Percentiles rank a stretch among this genome's conserved stretches.
phyloP scores from a whole-genome alignment of 2,329 filamentous ascomycete species.

The Colletotrichum trifolii region DNA sequence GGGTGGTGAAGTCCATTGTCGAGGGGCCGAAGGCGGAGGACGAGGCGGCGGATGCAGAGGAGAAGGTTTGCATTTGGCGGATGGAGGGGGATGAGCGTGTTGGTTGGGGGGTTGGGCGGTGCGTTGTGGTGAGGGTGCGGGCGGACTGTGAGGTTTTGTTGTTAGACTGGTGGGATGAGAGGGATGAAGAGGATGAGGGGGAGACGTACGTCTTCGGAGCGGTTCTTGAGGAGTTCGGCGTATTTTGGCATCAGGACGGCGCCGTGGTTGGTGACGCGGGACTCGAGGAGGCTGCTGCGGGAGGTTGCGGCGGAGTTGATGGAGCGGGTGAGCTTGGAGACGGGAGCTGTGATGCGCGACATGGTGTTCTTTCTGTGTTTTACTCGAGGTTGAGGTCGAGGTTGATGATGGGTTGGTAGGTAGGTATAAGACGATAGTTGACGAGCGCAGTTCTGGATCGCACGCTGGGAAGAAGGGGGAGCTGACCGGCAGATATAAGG shows the following conservation, averaged over 20 bases:
- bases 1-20: constrained; percentile 63
- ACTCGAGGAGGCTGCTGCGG: constrained; percentile 46
- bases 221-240: constrained; percentile 55
- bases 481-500: constrained; percentile 30
- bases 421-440: constrained; percentile 5
- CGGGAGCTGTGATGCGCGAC: constrained; percentile 62
- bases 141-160: constrained; percentile 41
- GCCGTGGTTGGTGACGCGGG: constrained; percentile 45
- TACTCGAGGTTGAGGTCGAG: not conserved
- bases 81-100: constrained; percentile 47
- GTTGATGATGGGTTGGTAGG: not conserved
- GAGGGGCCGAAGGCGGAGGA: constrained; percentile 45
- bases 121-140: constrained; percentile 58
- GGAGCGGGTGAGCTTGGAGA: constrained; percentile 60
- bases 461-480: constrained; percentile 7
- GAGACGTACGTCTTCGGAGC: constrained; percentile 54
- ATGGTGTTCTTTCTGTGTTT: constrained; percentile 45
- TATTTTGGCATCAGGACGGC: constrained; percentile 59
- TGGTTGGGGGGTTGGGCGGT: constrained; percentile 59
- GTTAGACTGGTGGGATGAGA: constrained; percentile 26
- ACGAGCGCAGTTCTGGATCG: not conserved
- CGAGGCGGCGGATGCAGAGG: constrained; percentile 58
- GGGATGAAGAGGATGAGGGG: not conserved
- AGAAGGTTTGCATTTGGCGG: constrained; percentile 74
- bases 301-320: constrained; percentile 55